Conservation (phyloP, 2,329 filamentous ascomycete species). For the Penicillium sp. region DNA sequence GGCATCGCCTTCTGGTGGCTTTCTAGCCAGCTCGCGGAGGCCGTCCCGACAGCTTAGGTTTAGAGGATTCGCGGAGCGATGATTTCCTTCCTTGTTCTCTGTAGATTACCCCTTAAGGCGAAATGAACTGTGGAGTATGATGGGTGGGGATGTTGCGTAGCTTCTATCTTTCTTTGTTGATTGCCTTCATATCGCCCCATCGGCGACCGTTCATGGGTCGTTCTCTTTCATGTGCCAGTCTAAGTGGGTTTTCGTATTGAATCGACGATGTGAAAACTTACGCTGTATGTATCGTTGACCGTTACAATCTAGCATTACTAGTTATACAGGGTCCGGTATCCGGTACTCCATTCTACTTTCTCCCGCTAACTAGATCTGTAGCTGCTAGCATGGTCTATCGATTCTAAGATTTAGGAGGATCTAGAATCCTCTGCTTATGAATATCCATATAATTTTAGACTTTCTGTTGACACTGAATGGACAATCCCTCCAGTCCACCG, state of each 20-base stretch:
- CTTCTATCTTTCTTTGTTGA: slow-evolving; percentile 9
- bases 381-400: background rate
- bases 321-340: background rate
- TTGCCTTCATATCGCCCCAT: slow-evolving; percentile 1
- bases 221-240: slow-evolving; percentile 1
- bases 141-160: background rate
- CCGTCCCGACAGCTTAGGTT: slow-evolving; percentile 9
- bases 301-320: slow-evolving; percentile 4
- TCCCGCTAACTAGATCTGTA: background rate
- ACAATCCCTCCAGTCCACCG: background rate
- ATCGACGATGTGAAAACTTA: background rate
- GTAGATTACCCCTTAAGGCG: background rate
- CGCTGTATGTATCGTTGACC: slow-evolving; percentile 1
- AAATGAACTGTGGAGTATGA: slow-evolving; percentile 13
- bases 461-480: background rate
- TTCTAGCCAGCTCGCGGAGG: slow-evolving; percentile 14
- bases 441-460: background rate
- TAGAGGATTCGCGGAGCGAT: background rate
- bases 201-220: background rate
- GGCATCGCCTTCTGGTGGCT: slow-evolving; percentile 3
- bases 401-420: background rate
- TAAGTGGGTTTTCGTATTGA: slow-evolving; percentile 4
- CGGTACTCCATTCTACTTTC: slow-evolving; percentile 3
- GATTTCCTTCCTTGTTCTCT: background rate
- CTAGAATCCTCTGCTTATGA: background rate